phyloP scores from a whole-genome alignment of 2,329 filamentous ascomycete species.

The Parastagonospora avenae region DNA sequence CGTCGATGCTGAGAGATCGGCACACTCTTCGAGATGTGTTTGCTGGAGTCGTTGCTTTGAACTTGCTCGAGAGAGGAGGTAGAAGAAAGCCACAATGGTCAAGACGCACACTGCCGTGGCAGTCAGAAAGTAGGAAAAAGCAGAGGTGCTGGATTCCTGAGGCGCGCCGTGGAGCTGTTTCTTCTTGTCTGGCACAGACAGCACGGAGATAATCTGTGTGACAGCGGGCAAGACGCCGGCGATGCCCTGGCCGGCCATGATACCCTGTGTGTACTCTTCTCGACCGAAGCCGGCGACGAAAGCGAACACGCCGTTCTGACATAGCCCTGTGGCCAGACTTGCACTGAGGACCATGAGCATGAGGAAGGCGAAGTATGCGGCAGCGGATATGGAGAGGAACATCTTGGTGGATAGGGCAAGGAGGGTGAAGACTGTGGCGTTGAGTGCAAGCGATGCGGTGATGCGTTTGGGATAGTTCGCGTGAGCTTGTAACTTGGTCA shows the following conservation, averaged over 20 bases:
- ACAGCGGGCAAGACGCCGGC: slow-evolving; percentile 88
- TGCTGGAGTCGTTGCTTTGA: slow-evolving; percentile 31
- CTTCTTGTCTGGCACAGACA: slow-evolving; percentile 63
- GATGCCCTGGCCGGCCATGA: slow-evolving; percentile 93
- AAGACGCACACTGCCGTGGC: slow-evolving; percentile 75
- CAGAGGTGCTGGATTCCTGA: slow-evolving; percentile 65
- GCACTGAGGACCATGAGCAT: slow-evolving; percentile 81
- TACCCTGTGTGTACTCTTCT: slow-evolving; percentile 89
- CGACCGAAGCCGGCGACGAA: slow-evolving; percentile 85
- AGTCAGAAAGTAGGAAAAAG: slow-evolving; percentile 89
- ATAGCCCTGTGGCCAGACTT: slow-evolving; percentile 79
- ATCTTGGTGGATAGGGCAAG: slow-evolving; percentile 79
- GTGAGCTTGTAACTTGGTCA: slow-evolving; percentile 78
- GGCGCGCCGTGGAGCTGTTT: slow-evolving; percentile 39
- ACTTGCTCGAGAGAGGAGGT: slow-evolving; percentile 65
- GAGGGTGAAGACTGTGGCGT: slow-evolving; percentile 75
- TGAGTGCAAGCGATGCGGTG: slow-evolving; percentile 74
- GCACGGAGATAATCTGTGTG: slow-evolving; percentile 82
- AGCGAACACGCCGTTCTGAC: slow-evolving; percentile 93
- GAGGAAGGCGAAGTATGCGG: slow-evolving; percentile 77
- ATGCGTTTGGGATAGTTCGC: slow-evolving; percentile 92
- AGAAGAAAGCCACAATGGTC: slow-evolving; percentile 74
- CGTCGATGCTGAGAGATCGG: slow-evolving; percentile 24
- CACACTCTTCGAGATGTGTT: slow-evolving; percentile 15
- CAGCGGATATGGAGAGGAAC: slow-evolving; percentile 66